Evolutionary conservation across 768 basidiomycete species (phyloP), one percentile per base, ranked within the genome.

Genomic region (Mycena sanguinolenta): DNA sequence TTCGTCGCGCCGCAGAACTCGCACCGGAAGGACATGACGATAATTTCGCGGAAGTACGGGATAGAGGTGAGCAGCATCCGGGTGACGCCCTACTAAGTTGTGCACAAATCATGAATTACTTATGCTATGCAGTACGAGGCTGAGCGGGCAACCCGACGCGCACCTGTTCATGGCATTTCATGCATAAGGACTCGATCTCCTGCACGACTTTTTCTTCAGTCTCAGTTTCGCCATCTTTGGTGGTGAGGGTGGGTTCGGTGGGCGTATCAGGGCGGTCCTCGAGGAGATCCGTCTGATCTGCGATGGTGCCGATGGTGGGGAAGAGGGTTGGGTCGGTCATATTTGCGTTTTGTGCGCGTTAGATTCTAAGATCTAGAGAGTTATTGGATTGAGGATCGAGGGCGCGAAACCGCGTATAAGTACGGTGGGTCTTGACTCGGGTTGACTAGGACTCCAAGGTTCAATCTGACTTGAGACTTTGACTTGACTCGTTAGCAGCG

Each of bases 21-120:
- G 78, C 98, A 99, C 65, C 92, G 88, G 84, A 99, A 99, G 44
- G 95, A 97, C 91, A 97, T 96, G 69, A 99, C 90, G 72, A 99
- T 94, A 60, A 99, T 91, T 79, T 99, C 95, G 53, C 90, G 86
- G 85, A 99, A 99, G 84, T 91, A 99, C 0, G 98, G 98, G 58
- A 99, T 99, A 3, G 91, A 90, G 0, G 97, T 98, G 58, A 99
- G 84, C 75, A 99, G 88, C 75, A 99, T 81, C 50, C 96, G 85
- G 0, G 98, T 99, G 16, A 85, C 83, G 36, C 97, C 97, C 96
- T 98, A 85, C 74, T 80, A n/a, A n/a, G n/a, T n/a, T n/a, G n/a
- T n/a, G n/a, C n/a, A 70, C 52, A 58, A 64, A 32, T 69, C 68
- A 61, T 62, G 74, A 77, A 69, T 79, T 75, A 71, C 60, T 71